Base-by-base conservation (phyloP, 768 basidiomycete genomes). In the Calocybe cyanea region DNA sequence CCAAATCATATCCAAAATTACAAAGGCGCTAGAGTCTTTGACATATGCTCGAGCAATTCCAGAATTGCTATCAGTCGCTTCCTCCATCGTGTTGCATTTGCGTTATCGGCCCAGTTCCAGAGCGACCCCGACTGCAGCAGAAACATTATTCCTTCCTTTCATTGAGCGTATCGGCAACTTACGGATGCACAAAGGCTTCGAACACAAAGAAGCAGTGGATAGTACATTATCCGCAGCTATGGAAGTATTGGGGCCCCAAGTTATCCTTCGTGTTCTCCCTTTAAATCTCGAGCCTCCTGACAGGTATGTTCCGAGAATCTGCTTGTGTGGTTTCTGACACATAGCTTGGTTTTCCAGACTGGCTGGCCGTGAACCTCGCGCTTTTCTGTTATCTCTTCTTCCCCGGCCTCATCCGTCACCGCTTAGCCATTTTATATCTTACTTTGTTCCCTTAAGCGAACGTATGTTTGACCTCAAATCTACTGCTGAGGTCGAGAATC, bases 371-470 rank as follows among this genome's bases (percentile, higher is more conserved):
- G 89, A 92, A 54, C 92, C 94, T 10, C 83, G 90, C 41, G 96
- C 94, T 10, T 96, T 87, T 71, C 75, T 99, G 33, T 76, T 99
- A 5, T 93, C 96, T 2, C 74, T 97, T 44, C 79, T 99, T 41
- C 65, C 84, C 10, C 80, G 89, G 23, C 78, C 85, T 2, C 87
- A 97, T 61, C 75, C 85, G 1, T 87, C 94, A 2, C 85, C 84
- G 1, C 71, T 98, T 38, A 67, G 69, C 0, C 94, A 95, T 68
- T 99, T 98, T 58, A 75, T 90, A 25, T 77, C 80, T 2, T 90
- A 89, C 63, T 97, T 98, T 55, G 87, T 98, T 7, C 95, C 95
- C 14, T 67, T 98, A 39, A 96, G 93, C 38, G 94, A 97, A 63
- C 76, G 83, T 14, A 85, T 98, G 77, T 99, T 98, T 59, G 79